Evolutionary conservation across 768 basidiomycete species (phyloP).

Genomic region (Podaxis sp.): DNA sequence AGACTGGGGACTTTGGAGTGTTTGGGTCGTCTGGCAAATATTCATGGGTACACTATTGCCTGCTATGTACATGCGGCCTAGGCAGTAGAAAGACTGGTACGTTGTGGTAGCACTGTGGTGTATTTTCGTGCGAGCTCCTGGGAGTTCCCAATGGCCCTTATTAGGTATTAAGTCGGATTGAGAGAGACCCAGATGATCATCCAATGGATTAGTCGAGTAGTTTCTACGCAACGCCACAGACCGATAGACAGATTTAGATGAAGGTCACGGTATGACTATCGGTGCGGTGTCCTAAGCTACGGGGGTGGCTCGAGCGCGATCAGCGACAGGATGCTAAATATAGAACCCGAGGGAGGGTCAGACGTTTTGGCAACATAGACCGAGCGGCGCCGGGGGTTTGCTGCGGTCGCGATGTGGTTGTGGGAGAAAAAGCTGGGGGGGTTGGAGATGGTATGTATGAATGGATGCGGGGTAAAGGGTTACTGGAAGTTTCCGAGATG

Average conservation of each 20-base stretch:
- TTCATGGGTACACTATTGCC: not conserved
- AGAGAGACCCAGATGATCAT: not conserved
- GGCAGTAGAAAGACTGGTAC: not conserved
- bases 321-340: not conserved
- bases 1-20: not conserved
- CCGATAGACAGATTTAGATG: not conserved
- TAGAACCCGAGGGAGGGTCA: conserved; percentile 4
- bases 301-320: conserved; percentile 6
- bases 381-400: not conserved
- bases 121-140: not conserved
- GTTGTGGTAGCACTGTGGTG: not conserved
- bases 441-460: not conserved
- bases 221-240: not conserved
- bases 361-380: not conserved
- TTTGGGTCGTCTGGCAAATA: not conserved
- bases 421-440: not conserved
- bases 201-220: not conserved
- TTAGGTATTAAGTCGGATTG: too few relatives aligned
- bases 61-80: too few relatives aligned
- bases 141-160: not conserved
- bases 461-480: not conserved
- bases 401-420: not conserved
- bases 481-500: not conserved
- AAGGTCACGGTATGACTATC: not conserved
- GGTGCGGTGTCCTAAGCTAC: not conserved